Conservation (phyloP, 108 stramenopile species). For the Epithemia pelagica region DNA sequence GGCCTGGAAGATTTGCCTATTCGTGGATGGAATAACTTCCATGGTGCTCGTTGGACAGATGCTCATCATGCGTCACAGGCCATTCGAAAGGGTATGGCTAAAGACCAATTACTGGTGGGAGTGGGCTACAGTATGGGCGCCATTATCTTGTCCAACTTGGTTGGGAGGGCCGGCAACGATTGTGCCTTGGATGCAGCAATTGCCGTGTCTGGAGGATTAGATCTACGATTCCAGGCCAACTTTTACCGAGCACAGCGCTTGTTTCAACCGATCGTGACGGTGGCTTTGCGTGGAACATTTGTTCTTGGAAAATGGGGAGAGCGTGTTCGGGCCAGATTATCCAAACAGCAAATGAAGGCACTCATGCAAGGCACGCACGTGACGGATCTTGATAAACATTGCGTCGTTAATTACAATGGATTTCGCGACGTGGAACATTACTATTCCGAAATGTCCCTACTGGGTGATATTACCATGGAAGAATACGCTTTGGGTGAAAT, state of each 20-base stretch:
- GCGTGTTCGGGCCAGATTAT: constrained; percentile 45
- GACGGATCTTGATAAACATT: constrained; percentile 62
- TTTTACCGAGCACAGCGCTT: constrained; percentile 62
- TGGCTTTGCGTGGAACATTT: constrained; percentile 50
- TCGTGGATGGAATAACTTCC: constrained; percentile 68
- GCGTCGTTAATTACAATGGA: constrained; percentile 72
- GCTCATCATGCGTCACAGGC: constrained; percentile 60
- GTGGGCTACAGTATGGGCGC: constrained; percentile 84
- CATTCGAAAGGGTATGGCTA: constrained; percentile 37
- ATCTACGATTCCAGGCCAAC: constrained; percentile 63
- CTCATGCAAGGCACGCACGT: constrained; percentile 59
- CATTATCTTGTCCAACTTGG: constrained; percentile 82
- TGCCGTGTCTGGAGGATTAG: constrained; percentile 73
- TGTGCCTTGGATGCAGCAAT: constrained; percentile 70
- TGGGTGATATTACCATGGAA: constrained; percentile 64
- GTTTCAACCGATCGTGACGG: constrained; percentile 89
- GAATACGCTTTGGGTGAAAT: constrained; percentile 6
- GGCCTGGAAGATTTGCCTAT: constrained; percentile 83
- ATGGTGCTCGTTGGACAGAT: constrained; percentile 83
- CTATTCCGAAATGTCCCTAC: constrained; percentile 70
- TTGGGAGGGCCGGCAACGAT: constrained; percentile 58
- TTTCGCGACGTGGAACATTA: constrained; percentile 67
- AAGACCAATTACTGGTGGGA: constrained; percentile 50
- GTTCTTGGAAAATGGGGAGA: constrained; percentile 64
- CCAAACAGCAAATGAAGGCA: constrained; percentile 37